Evolutionary conservation across 176 grass and related monocot genomes (phyloP).

Genomic region (Metroxylon sagu): DNA sequence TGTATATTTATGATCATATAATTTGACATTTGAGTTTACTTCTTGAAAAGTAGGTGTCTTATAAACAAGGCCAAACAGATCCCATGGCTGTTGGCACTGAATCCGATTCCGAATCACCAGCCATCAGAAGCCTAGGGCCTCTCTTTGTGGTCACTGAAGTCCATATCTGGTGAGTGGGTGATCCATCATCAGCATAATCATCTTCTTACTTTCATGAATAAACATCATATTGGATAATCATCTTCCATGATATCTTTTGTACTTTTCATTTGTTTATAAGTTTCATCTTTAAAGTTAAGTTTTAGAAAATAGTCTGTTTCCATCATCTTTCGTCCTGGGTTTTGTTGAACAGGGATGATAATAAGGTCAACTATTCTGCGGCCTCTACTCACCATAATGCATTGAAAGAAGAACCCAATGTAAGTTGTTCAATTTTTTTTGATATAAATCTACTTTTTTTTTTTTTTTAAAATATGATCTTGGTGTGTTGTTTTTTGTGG

Average conservation of each 20-base stretch:
- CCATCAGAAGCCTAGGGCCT: constrained; percentile 41
- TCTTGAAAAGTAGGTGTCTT: no score
- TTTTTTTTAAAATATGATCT: neutral
- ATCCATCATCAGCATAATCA: neutral
- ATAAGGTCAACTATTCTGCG: constrained; percentile 13
- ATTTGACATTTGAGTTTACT: no score
- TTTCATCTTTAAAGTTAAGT: neutral
- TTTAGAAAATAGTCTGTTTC: neutral
- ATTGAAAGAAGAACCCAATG: constrained; percentile 3
- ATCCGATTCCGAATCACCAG: constrained; percentile 2
- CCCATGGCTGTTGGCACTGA: no score
- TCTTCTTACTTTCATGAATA: neutral
- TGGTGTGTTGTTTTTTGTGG: neutral
- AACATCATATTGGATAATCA: neutral
- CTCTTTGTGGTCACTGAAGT: constrained; percentile 65
- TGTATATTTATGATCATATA: no score
- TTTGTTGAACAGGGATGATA: constrained; percentile 61
- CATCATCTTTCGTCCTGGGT: neutral
- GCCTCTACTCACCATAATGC: constrained; percentile 4
- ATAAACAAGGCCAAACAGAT: no score
- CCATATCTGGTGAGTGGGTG: constrained; percentile 41
- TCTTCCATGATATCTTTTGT: neutral
- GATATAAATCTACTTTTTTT: neutral
- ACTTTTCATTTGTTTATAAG: neutral
- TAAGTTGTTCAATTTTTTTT: neutral